phyloP scores from a whole-genome alignment of 495 filamentous ascomycete genomes.

The Hypoxylon rickii region DNA sequence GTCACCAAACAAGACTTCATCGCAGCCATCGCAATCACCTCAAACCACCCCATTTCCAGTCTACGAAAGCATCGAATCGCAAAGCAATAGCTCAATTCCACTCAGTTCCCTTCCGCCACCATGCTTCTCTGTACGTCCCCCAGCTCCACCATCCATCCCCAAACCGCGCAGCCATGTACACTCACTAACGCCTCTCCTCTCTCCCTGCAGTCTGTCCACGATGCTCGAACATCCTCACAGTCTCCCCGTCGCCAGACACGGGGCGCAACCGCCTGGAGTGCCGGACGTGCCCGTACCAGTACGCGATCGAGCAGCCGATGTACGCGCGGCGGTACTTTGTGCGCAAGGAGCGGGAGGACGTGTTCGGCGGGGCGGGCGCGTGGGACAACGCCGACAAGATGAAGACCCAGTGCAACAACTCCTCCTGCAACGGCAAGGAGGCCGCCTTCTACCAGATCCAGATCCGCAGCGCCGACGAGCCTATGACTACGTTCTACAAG shows the following conservation, averaged over 20 bases:
- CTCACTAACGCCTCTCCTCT: conserved; percentile 16
- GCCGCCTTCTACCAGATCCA: conserved; percentile 96
- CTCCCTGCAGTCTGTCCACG: conserved; percentile 78
- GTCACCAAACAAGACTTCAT: not conserved
- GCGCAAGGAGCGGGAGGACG: conserved; percentile 85
- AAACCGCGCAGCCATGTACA: not conserved
- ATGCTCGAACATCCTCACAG: conserved; percentile 87
- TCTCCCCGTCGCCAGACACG: conserved; percentile 49
- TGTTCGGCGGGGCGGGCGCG: conserved; percentile 82
- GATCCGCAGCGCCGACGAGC: conserved; percentile 97
- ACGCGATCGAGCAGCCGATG: conserved; percentile 69
- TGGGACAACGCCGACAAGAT: conserved; percentile 89
- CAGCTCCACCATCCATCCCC: no score
- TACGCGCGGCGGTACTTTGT: conserved; percentile 77
- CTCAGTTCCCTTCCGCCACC: conserved; percentile 16
- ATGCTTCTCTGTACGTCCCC: conserved; percentile 71
- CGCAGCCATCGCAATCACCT: not conserved
- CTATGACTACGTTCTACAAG: conserved; percentile 96
- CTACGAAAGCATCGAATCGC: not conserved
- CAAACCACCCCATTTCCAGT: no score
- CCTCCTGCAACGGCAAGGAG: conserved; percentile 73
- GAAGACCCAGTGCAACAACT: conserved; percentile 74
- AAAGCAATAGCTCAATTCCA: conserved; percentile 1
- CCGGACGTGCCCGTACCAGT: conserved; percentile 90
- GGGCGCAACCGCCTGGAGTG: conserved; percentile 78